Percentiles rank a stretch among this genome's conserved stretches.
phyloP scores from a whole-genome alignment of 306 rosid genomes.

The Pterocarpus macrocarpus region DNA sequence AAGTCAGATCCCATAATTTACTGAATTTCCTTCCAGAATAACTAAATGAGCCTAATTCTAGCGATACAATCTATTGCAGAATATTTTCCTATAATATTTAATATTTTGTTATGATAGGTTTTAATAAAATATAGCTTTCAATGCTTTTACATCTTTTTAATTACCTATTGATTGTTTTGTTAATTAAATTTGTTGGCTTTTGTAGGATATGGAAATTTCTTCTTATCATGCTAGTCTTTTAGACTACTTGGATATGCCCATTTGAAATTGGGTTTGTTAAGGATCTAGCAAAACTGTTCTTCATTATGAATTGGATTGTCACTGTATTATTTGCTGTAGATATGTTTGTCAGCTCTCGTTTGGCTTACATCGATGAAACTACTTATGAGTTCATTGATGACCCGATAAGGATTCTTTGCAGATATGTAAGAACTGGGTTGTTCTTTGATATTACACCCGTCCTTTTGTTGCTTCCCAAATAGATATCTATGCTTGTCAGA shows the following conservation, averaged over 20 bases:
- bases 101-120: too few species aligned
- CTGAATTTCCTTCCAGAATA: too few species aligned
- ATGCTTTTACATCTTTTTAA: too few species aligned
- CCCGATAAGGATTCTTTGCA: constrained; percentile 68
- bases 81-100: too few species aligned
- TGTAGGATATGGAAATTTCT: constrained; percentile 81
- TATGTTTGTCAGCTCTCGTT: constrained; percentile 81
- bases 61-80: too few species aligned
- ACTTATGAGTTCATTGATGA: constrained; percentile 73
- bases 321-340: constrained; percentile 80
- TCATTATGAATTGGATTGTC: constrained; percentile 72
- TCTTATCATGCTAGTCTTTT: constrained; percentile 72
- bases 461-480: too few species aligned
- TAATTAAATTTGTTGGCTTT: constrained; percentile 31
- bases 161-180: too few species aligned
- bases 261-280: constrained; percentile 86
- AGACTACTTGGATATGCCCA: constrained; percentile 95
- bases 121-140: too few species aligned
- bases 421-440: constrained; percentile 72
- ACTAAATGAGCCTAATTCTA: too few species aligned
- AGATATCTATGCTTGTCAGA: too few species aligned
- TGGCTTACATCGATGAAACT: constrained; percentile 79
- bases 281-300: constrained; percentile 67
- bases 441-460: constrained; percentile 49
- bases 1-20: too few species aligned